These are phyloP conservation scores for Plasmodium billcollinsi DNA, from an alignment of 169 alveolate species.

Conservation along the genomic window DNA sequence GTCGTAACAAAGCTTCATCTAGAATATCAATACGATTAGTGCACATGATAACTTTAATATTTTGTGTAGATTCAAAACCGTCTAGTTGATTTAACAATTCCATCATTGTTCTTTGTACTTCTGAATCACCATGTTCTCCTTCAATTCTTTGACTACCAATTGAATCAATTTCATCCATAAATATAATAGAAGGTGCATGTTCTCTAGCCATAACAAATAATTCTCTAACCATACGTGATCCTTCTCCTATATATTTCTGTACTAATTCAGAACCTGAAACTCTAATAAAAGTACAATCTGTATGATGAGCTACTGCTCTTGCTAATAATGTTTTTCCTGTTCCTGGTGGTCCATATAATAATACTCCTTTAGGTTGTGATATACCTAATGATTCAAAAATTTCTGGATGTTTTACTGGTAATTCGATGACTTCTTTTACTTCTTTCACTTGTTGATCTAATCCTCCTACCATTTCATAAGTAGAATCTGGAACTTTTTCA, in stretches of 20 bases:
- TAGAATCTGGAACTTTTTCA: constrained; percentile 99
- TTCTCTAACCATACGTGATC: constrained; percentile 99
- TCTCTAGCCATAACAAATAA: constrained; percentile 97
- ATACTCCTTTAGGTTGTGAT: constrained; percentile 96
- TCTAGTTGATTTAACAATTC: constrained; percentile 99
- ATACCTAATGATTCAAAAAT: constrained; percentile 98
- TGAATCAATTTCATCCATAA: constrained; percentile 99
- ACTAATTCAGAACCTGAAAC: constrained; percentile 99
- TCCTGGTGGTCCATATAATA: constrained; percentile 92
- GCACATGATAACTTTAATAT: constrained; percentile 98
- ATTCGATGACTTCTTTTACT: constrained; percentile 99
- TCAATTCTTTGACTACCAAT: constrained; percentile 96
- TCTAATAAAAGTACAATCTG: constrained; percentile 99
- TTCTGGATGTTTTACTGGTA: constrained; percentile 99
- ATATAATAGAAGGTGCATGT: constrained; percentile 97
- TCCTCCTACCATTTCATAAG: constrained; percentile 99
- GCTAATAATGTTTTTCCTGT: constrained; percentile 98
- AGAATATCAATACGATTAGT: constrained; percentile 99
- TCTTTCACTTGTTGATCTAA: constrained; percentile 98
- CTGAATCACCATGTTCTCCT: constrained; percentile 96
- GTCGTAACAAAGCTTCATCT: constrained; percentile 98
- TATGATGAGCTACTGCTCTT: constrained; percentile 99
- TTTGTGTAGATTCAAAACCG: constrained; percentile 99
- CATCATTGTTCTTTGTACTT: constrained; percentile 92
- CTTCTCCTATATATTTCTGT: constrained; percentile 99